Conservation (phyloP, 306 rosid species). For the Sindora glabra region DNA sequence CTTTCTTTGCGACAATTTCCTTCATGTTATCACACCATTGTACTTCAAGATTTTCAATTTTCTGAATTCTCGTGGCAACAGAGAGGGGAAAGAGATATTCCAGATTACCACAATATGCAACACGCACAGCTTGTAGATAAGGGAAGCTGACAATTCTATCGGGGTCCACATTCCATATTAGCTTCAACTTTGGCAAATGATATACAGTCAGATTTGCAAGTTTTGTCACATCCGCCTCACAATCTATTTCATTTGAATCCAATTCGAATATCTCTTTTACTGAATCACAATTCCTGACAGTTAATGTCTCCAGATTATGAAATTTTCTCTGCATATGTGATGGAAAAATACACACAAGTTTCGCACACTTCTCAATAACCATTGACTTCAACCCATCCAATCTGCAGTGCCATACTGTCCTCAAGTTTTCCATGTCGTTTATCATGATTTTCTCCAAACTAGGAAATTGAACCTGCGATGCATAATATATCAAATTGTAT, state of each 20-base stretch:
- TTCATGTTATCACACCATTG: not conserved
- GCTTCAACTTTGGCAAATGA: slow-evolving; percentile 1
- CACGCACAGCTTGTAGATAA: not conserved
- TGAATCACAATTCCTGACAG: not conserved
- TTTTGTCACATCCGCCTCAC: not conserved
- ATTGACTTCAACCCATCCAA: not conserved
- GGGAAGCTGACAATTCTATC: not conserved
- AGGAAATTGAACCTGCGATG: not conserved
- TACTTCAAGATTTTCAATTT: not conserved
- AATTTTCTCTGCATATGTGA: not conserved
- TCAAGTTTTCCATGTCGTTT: not conserved
- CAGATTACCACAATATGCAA: not conserved
- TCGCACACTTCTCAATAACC: not conserved
- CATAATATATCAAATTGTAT: not conserved
- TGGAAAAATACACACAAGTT: not conserved
- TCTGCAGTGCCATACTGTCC: not conserved
- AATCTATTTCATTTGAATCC: not conserved
- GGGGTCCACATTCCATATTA: slow-evolving; percentile 13
- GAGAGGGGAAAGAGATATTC: not conserved
- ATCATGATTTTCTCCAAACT: not conserved
- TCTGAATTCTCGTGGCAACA: not conserved
- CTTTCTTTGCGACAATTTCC: slow-evolving; percentile 6
- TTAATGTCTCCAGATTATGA: not conserved
- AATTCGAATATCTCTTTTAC: not conserved
- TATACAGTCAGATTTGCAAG: slow-evolving; percentile 2